A percentile compares a stretch with the other conserved stretches of the same genome.
phyloP scores from a whole-genome alignment of 352 stramenopile genomes.

The Bremia lactucae region DNA sequence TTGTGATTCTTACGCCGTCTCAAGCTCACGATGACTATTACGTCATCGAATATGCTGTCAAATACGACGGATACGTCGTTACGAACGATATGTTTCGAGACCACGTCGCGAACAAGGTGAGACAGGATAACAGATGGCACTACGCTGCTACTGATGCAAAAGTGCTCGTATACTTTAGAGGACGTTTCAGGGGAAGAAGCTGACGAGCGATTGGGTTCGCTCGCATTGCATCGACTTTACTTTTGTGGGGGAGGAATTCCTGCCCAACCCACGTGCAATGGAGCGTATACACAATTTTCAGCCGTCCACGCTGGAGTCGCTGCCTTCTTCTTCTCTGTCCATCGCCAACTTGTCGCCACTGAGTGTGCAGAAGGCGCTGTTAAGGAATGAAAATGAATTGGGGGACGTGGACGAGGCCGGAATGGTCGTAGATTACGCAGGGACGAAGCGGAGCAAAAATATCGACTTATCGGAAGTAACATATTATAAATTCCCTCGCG shows the following conservation, averaged over 20 bases:
- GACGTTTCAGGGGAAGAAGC: slow-evolving; percentile 46
- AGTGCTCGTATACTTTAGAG: slow-evolving; percentile 20
- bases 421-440: slow-evolving; percentile 43
- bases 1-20: slow-evolving; percentile 68
- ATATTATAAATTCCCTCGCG: slow-evolving; percentile 56
- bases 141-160: neutral
- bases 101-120: slow-evolving; percentile 63
- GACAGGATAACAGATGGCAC: neutral
- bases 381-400: slow-evolving; percentile 5
- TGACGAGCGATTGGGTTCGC: slow-evolving; percentile 55
- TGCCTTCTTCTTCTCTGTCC: slow-evolving; percentile 1
- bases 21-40: slow-evolving; percentile 87
- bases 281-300: slow-evolving; percentile 46
- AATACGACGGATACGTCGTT: slow-evolving; percentile 82
- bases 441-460: slow-evolving; percentile 31
- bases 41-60: slow-evolving; percentile 86
- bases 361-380: slow-evolving; percentile 10
- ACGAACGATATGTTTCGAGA: slow-evolving; percentile 91
- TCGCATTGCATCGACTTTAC: slow-evolving; percentile 80
- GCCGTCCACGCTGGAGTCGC: neutral
- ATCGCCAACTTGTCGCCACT: neutral
- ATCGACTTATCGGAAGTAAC: slow-evolving; percentile 75
- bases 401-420: slow-evolving; percentile 18
- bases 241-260: slow-evolving; percentile 83
- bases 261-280: slow-evolving; percentile 82